phyloP scores from a whole-genome alignment of 2,329 filamentous ascomycete genomes.

The Stemphylium beticola region DNA sequence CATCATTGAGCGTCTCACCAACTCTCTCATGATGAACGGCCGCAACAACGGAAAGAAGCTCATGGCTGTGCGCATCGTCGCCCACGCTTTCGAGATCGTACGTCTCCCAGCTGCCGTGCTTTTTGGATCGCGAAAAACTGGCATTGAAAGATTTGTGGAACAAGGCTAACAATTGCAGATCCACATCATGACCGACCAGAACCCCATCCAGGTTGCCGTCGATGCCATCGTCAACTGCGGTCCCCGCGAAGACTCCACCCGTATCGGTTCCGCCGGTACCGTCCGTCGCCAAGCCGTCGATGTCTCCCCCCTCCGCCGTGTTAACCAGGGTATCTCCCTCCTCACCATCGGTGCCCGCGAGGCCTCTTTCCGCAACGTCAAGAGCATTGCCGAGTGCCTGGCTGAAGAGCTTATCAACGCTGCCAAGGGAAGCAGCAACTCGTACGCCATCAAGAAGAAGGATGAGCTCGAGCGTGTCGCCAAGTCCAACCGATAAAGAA shows the following conservation, averaged over 20 bases:
- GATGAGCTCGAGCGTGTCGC: conserved; percentile 99
- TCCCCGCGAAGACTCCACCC: conserved; percentile 99
- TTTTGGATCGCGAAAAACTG: neutral
- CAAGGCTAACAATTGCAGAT: conserved; percentile 65
- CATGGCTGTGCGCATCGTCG: conserved; percentile 99
- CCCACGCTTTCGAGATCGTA: conserved; percentile 99
- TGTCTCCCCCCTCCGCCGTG: conserved; percentile 98
- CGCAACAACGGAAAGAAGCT: conserved; percentile 99
- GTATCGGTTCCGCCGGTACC: conserved; percentile 99
- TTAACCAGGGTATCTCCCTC: conserved; percentile 99
- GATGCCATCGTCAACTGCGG: conserved; percentile 99
- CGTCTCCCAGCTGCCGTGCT: conserved; percentile 52
- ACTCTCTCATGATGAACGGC: conserved; percentile 99
- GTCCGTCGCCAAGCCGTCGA: conserved; percentile 99
- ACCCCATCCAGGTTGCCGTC: conserved; percentile 99
- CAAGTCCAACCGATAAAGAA: conserved; percentile 98
- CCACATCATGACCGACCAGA: conserved; percentile 99
- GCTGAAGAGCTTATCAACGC: conserved; percentile 99
- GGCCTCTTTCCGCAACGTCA: conserved; percentile 99
- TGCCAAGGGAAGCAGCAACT: conserved; percentile 99
- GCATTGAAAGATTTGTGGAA: neutral
- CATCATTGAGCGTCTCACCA: conserved; percentile 99
- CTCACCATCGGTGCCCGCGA: conserved; percentile 99
- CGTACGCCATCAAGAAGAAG: conserved; percentile 99
- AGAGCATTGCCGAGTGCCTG: conserved; percentile 99